Base-by-base conservation (phyloP, 768 basidiomycete genomes). In the Ephemerocybe angulata region DNA sequence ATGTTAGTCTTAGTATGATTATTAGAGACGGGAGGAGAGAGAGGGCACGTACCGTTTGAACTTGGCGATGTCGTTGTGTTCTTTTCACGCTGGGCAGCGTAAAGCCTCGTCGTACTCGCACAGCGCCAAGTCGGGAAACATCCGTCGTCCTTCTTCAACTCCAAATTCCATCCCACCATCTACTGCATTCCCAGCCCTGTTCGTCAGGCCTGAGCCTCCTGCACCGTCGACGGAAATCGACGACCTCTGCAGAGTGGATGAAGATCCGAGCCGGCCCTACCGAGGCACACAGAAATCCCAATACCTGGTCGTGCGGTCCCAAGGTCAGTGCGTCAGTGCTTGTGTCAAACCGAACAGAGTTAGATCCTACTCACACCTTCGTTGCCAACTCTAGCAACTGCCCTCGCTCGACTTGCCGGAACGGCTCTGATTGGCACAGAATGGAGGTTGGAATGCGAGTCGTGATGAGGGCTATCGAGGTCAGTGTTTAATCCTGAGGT, bases 11-110 rank as follows among this genome's bases (percentile, higher is more conserved):
- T 15, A 27, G 4, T n/a, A 31, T 46, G 10, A 22, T 28, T 35
- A 35, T 8, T 8, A 17, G 33, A n/a, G n/a, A 53, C 29, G 28
- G 7, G 19, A 24, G 11, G 27, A 8, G 44, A 24, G n/a, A n/a
- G n/a, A n/a, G n/a, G 31, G 38, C 3, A 62, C 80, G 22, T 25
- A 88, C 88, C 85, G 80, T 70, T 95, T 95, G 74, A 98, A 98
- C 58, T 85, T 87, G 1, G 84, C 73, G 22, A 88, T 88, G 59
- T 93, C 86, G 65, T 98, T 93, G 62, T 99, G 94, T 64, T 97
- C 94, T 33, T 85, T 41, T 95, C 88, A 47, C 76, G 81, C 65
- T 92, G 83, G 56, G 91, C 89, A 33, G 68, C 82, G 77, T 58
- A 96, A 69, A 37, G 87, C 87, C 3, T 86, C 81, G 57, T 98